Conservation (phyloP, 768 basidiomycete genomes). For the Butyriboletus loyo region DNA sequence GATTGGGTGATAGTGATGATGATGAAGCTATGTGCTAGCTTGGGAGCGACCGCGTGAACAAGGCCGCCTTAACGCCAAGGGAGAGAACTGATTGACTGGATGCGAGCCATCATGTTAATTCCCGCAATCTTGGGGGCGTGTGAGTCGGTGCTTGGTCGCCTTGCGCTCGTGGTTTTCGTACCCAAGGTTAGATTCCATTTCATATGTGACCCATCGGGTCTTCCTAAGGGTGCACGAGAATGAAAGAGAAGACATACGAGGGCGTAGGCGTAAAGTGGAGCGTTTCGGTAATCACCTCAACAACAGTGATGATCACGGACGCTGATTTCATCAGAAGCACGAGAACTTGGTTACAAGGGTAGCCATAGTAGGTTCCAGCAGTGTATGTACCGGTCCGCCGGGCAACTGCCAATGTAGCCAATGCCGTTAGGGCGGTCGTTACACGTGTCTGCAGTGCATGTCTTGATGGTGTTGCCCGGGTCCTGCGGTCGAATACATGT, state of each 20-base stretch:
- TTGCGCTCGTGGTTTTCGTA: neutral
- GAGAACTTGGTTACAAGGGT: neutral
- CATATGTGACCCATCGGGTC: too few relatives aligned
- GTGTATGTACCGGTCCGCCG: too few relatives aligned
- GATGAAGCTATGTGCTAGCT: neutral
- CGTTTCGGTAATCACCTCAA: too few relatives aligned
- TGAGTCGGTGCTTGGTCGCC: neutral
- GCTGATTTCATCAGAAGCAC: too few relatives aligned
- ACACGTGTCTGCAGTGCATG: neutral
- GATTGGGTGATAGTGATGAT: neutral
- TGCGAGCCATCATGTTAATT: neutral
- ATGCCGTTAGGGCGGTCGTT: neutral
- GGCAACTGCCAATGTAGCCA: too few relatives aligned
- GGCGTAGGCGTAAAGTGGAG: too few relatives aligned
- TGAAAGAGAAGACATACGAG: neutral
- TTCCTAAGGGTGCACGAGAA: neutral
- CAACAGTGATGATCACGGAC: too few relatives aligned
- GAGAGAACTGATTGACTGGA: neutral
- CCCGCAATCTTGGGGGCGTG: neutral
- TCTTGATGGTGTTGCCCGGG: neutral
- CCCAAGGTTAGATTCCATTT: neutral
- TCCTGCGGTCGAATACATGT: neutral
- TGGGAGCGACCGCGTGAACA: neutral
- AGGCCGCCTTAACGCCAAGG: neutral
- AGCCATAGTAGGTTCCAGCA: neutral